Evolutionary conservation across 1,284 basidiomycete species (phyloP).

Genomic region (Leccinum subrobustum): DNA sequence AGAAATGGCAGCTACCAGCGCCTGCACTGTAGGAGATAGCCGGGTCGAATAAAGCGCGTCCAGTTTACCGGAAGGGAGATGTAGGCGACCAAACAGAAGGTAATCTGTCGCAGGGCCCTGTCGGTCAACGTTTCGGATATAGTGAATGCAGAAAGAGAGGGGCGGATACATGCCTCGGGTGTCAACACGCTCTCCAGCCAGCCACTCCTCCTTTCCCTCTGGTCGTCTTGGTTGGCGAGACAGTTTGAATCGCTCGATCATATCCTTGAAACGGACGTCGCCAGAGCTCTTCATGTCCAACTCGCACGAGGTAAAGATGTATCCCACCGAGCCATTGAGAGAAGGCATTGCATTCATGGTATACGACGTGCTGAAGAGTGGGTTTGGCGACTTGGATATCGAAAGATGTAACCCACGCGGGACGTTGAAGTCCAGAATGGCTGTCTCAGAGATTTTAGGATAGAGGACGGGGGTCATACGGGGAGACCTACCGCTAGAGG

Average conservation of each 20-base stretch:
- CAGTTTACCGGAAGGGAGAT: slow-evolving; percentile 84
- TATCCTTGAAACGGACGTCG: slow-evolving; percentile 82
- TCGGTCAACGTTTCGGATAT: slow-evolving; percentile 23
- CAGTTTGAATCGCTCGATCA: slow-evolving; percentile 83
- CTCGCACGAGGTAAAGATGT: slow-evolving; percentile 88
- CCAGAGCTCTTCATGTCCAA: slow-evolving; percentile 71
- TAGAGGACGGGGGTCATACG: background rate
- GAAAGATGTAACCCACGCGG: slow-evolving; percentile 78
- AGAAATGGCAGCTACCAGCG: slow-evolving; percentile 72
- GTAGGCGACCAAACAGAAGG: slow-evolving; percentile 89
- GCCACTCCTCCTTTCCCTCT: slow-evolving; percentile 74
- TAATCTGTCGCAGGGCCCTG: slow-evolving; percentile 56
- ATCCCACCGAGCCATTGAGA: slow-evolving; percentile 89
- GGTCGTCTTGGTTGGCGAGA: slow-evolving; percentile 77
- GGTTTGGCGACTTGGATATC: slow-evolving; percentile 87
- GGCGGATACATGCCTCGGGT: slow-evolving; percentile 60
- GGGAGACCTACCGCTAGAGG: slow-evolving; percentile 71
- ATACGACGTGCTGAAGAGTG: slow-evolving; percentile 88
- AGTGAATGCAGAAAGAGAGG: background rate
- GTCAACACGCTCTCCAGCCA: slow-evolving; percentile 74
- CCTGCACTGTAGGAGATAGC: slow-evolving; percentile 70
- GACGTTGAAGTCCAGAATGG: slow-evolving; percentile 82
- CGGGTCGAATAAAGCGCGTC: slow-evolving; percentile 89
- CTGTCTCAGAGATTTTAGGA: slow-evolving; percentile 38
- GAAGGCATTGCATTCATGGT: slow-evolving; percentile 90